Evolutionary conservation across 805 yeast genomes (phyloP), one percentile per base, ranked within the genome.

Genomic region (Citeromyces nyonsensis): DNA sequence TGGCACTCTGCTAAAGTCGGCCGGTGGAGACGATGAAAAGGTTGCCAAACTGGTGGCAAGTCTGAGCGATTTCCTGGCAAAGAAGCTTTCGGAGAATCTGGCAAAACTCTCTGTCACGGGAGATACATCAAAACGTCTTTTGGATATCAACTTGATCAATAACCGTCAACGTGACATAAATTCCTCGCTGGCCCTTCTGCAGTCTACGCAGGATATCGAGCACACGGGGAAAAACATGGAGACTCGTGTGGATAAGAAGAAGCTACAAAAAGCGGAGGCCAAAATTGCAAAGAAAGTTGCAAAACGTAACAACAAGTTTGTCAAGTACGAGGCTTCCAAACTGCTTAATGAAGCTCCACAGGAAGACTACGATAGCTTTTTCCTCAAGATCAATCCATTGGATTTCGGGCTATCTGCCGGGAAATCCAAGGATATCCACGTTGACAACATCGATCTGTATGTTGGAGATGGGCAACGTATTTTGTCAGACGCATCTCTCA

Each of bases 281-380:
- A 91, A 91, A 63, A 86, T 91, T 51, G 96, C 95, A 14, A 88
- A 93, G 50, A 91, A 91, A 59, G 88, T 91, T 39, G 96, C 95
- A 27, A 88, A 88, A 62, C 69, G 85, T 43, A 59, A 58, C 31
- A 82, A 82, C 52, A 72, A 76, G 49, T 80, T 81, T 49, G 94
- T 83, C 43, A 51, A 83, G 48, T 84, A 84, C 51, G 95, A 91
- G 56, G 95, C 95, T n/a, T 85, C 96, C 28, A 85, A 81, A 57
- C 66, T 91, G 43, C 64, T 91, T 40, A 66, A 69, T 39, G 81
- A 71, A 28, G 57, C 59, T 37, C 63, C 69, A 33, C 68, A 64
- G 15, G 80, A 75, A 26, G 86, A 86, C 53, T 91, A 88, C 52
- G 99, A 91, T 54, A 81, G 85, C 31, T 91, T 88, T 69, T 91